Evolutionary conservation across 352 stramenopile species (phyloP).

Genomic region (Synura sp.): DNA sequence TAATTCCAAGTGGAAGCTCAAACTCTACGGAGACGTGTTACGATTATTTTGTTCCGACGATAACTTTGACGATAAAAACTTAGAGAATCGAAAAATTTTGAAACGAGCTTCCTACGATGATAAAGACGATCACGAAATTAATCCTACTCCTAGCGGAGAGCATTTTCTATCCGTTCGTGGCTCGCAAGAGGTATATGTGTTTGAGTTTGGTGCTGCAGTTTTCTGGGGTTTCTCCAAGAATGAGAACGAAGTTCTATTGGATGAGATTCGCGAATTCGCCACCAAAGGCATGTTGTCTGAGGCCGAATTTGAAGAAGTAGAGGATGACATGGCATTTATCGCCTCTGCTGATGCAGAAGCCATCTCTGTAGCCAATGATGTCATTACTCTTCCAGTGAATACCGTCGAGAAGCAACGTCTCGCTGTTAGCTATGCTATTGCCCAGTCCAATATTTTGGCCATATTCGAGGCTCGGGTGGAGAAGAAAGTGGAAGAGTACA

Average conservation of each 20-base stretch:
- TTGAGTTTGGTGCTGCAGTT: conserved; percentile 66
- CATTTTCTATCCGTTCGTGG: too few species aligned
- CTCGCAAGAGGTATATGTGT: conserved; percentile 54
- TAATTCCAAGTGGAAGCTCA: neutral
- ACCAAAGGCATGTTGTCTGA: conserved; percentile 63
- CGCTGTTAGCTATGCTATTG: conserved; percentile 82
- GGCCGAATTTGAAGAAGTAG: conserved; percentile 74
- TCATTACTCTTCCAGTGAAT: conserved; percentile 69
- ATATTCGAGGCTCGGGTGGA: conserved; percentile 83
- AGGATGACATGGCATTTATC: conserved; percentile 46
- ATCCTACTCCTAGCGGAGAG: too few species aligned
- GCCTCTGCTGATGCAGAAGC: neutral
- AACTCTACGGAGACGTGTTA: neutral
- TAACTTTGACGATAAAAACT: too few species aligned
- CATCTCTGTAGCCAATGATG: conserved; percentile 60
- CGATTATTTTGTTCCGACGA: neutral
- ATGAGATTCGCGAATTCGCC: conserved; percentile 59
- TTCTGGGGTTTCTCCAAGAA: conserved; percentile 75
- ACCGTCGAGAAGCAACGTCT: conserved; percentile 72
- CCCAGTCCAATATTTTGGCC: conserved; percentile 83
- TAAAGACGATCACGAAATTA: too few species aligned
- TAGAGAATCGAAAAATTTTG: too few species aligned
- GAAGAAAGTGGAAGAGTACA: conserved; percentile 71
- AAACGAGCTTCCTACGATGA: too few species aligned
- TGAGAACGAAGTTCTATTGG: conserved; percentile 68